phyloP scores from a whole-genome alignment of 2,329 filamentous ascomycete genomes.

The Sporothrix humicola region DNA sequence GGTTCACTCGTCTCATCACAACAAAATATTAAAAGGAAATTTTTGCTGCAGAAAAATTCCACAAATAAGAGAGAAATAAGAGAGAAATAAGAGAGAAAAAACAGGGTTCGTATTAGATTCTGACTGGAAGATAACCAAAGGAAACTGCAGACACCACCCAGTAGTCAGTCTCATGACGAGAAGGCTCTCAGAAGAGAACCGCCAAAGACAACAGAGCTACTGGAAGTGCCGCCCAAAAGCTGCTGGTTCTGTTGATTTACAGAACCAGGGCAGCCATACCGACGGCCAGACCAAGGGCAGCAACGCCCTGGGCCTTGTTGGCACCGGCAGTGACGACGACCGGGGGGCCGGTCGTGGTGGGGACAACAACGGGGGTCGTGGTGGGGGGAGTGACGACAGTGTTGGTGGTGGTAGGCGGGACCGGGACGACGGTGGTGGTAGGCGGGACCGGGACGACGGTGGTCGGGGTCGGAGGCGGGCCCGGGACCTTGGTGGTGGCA shows the following conservation, averaged over 20 bases:
- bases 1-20: background rate
- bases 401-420: background rate
- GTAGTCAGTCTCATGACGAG: background rate
- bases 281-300: constrained; percentile 37
- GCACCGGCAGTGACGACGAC: constrained; percentile 36
- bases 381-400: background rate
- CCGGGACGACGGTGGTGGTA: background rate
- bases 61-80: background rate
- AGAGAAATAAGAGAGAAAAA: background rate
- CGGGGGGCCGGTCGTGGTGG: background rate
- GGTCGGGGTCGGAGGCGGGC: background rate
- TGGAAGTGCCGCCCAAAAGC: background rate
- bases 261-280: constrained; percentile 37
- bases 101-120: constrained; percentile 24
- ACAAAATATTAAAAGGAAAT: constrained; percentile 19
- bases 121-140: background rate
- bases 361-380: constrained; percentile 11
- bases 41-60: constrained; percentile 32
- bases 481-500: constrained; percentile 25
- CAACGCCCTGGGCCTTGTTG: constrained; percentile 34
- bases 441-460: background rate
- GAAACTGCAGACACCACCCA: background rate
- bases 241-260: constrained; percentile 34
- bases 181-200: background rate
- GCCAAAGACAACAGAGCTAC: background rate